A percentile compares a stretch with the other conserved stretches of the same genome.
phyloP scores from a whole-genome alignment of 768 basidiomycete species.

The Psilocybe subaeruginosa region DNA sequence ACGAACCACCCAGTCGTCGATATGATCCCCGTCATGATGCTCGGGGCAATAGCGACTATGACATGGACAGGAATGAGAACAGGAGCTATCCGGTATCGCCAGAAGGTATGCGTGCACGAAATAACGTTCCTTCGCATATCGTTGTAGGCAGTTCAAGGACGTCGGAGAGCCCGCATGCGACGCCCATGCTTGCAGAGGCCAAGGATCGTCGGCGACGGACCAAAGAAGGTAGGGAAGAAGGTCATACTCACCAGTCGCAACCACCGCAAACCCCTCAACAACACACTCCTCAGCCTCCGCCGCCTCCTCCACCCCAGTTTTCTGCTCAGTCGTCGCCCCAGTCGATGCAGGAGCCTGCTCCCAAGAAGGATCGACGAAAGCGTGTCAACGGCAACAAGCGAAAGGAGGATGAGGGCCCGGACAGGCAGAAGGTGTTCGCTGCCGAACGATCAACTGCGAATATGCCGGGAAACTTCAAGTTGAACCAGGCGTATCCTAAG shows the following conservation, averaged over 20 bases:
- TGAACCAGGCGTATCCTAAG: constrained; percentile 34
- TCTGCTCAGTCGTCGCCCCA: constrained; percentile 21
- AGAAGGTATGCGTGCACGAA: constrained; percentile 40
- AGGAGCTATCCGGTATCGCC: constrained; percentile 50
- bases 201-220: constrained; percentile 49
- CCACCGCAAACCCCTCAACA: constrained; percentile 28
- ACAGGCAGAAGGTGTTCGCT: constrained; percentile 17
- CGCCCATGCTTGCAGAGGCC: constrained; percentile 36
- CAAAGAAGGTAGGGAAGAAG: constrained; percentile 52
- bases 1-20: constrained; percentile 50
- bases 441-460: constrained; percentile 15
- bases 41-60: constrained; percentile 40
- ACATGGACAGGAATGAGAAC: constrained; percentile 39
- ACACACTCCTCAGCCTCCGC: constrained; percentile 22
- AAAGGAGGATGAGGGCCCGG: constrained; percentile 21
- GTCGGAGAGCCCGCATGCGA: constrained; percentile 65
- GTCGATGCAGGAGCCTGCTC: constrained; percentile 41
- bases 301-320: constrained; percentile 24
- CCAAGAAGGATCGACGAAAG: constrained; percentile 63
- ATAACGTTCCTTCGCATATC: constrained; percentile 32
- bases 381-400: constrained; percentile 35
- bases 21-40: constrained; percentile 69
- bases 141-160: constrained; percentile 39
- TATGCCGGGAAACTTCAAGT: constrained; percentile 23
- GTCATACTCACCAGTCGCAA: constrained; percentile 14